phyloP scores from a whole-genome alignment of 331 rosid species.

The Cydonia oblonga region DNA sequence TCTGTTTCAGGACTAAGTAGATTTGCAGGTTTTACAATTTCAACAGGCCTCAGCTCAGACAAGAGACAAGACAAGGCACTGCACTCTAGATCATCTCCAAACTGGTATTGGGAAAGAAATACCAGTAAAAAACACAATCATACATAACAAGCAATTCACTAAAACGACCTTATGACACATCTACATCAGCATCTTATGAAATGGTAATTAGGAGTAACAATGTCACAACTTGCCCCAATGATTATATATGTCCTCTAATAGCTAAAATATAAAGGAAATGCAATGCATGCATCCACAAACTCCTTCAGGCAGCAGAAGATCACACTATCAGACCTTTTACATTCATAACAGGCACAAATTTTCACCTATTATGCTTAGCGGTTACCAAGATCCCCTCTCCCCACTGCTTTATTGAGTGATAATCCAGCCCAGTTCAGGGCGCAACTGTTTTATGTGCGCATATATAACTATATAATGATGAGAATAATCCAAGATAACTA shows the following conservation, averaged over 20 bases:
- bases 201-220: background rate
- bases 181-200: background rate
- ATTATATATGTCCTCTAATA: background rate
- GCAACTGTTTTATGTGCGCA: no score
- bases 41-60: conserved; percentile 92
- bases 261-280: background rate
- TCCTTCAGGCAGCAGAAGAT: background rate
- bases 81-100: conserved; percentile 79
- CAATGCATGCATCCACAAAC: background rate
- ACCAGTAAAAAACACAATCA: conserved; percentile 7
- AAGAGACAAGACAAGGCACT: conserved; percentile 64
- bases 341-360: no score
- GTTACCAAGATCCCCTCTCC: no score
- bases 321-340: background rate
- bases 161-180: background rate
- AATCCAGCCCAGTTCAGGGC: no score
- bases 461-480: no score
- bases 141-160: background rate
- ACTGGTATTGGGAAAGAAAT: conserved; percentile 38
- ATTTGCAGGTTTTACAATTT: conserved; percentile 77
- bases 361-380: no score
- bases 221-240: background rate
- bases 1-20: conserved; percentile 80
- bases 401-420: no score
- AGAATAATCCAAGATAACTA: background rate